Evolutionary conservation across 2,329 filamentous ascomycete genomes (phyloP), one percentile per base, ranked within the genome.

Genomic region (Fusarium sp.): DNA sequence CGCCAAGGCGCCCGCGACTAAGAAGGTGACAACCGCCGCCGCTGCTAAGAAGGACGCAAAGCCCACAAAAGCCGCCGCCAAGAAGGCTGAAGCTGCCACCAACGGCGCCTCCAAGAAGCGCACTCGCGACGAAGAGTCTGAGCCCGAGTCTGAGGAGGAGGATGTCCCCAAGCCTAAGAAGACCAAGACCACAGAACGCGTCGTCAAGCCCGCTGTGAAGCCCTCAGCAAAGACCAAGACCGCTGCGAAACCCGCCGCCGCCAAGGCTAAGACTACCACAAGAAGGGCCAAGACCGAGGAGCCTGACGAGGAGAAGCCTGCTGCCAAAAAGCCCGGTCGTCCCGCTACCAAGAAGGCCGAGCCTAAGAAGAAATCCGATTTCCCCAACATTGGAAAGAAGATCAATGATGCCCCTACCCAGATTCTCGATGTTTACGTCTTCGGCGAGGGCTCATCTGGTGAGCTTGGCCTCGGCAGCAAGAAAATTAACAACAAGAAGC

Each of bases 391-490:
- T 64, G 89, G 93, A 74, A 90, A 91, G 78, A 87, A 87, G 74
- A 88, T 94, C 73, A 94, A 93, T 77, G 76, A 85, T 23, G 82
- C 85, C 17, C 91, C 91, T 6, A 87, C 83, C 0, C 78, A 88
- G 68, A 81, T 83, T 24, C 84, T 96, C 59, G 88, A 94, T 73
- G 82, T 96, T 60, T 95, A 89, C 74, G 91, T 94, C 51, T 95
- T 93, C 72, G 93, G 93, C 51, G 91, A 93, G 77, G 92, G 92
- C 36, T 86, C 86, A 63, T 89, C 88, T n/a, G 92, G 92, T 69
- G 93, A 96, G 80, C 89, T 96, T 43, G 93, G 92, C 36, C 86
- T 96, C 19, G 93, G 93, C 45, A 87, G 85, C 62, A 88, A 87
- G 75, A 83, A 74, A 88, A 88, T 88, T 71, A 81, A 85, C 59